Conservation (phyloP, 805 yeast genomes). For the Metschnikowia aberdeeniae region DNA sequence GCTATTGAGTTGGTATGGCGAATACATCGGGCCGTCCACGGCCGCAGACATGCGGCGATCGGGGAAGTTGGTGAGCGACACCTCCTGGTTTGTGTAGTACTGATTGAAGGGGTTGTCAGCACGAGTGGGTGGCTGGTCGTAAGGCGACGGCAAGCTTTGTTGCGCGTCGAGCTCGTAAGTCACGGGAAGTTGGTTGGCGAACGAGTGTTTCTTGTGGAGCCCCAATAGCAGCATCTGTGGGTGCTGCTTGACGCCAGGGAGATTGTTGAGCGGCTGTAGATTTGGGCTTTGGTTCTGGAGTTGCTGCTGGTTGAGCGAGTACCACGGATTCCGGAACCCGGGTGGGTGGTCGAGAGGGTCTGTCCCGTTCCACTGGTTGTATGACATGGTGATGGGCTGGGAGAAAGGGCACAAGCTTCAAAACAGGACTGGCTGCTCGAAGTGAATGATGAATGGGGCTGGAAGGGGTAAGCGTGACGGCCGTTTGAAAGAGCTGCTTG, state of each 20-base stretch:
- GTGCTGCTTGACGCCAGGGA: not conserved
- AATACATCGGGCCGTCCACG: conserved; percentile 25
- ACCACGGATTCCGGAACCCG: conserved; percentile 46
- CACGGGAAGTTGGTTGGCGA: conserved; percentile 45
- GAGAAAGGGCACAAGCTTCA: not conserved
- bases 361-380: conserved; percentile 1
- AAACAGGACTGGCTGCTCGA: no score
- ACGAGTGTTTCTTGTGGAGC: conserved; percentile 29
- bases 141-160: conserved; percentile 24
- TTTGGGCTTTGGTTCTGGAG: conserved; percentile 9
- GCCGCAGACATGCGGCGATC: conserved; percentile 40
- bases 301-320: conserved; percentile 20
- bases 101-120: conserved; percentile 45
- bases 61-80: conserved; percentile 20
- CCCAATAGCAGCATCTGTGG: conserved; percentile 23
- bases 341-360: conserved; percentile 14
- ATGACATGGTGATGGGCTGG: not conserved
- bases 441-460: no score
- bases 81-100: conserved; percentile 38
- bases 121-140: conserved; percentile 41
- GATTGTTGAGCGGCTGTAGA: not conserved
- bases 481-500: no score
- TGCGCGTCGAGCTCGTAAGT: conserved; percentile 43
- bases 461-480: no score
- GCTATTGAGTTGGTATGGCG: conserved; percentile 13